phyloP scores from a whole-genome alignment of 169 alveolate genomes.

The Theileria annulata region DNA sequence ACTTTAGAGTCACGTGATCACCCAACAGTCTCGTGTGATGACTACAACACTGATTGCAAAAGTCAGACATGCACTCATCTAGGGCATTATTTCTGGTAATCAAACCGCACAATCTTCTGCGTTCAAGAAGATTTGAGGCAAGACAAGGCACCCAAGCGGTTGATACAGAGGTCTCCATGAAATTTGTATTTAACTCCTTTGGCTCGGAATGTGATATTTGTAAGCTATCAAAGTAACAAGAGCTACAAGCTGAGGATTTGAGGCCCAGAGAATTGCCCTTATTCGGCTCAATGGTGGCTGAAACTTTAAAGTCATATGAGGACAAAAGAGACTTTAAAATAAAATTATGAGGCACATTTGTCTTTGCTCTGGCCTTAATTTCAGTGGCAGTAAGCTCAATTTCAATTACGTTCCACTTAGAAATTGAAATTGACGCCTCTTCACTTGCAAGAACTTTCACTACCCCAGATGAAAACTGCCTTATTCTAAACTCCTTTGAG shows the following conservation, averaged over 20 bases:
- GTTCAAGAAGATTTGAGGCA: not conserved
- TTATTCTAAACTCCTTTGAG: conserved; percentile 57
- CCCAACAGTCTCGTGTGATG: conserved; percentile 74
- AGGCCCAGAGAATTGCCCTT: conserved; percentile 31
- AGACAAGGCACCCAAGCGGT: conserved; percentile 74
- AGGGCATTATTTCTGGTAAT: not conserved
- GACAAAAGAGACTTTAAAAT: conserved; percentile 32
- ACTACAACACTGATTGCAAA: conserved; percentile 73
- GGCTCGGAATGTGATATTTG: conserved; percentile 35
- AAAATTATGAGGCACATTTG: conserved; percentile 55
- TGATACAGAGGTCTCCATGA: conserved; percentile 38
- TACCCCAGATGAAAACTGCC: conserved; percentile 40
- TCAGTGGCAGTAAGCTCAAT: conserved; percentile 50
- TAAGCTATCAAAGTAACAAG: conserved; percentile 53
- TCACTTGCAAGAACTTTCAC: conserved; percentile 53
- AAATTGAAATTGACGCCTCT: conserved; percentile 41
- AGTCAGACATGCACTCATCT: conserved; percentile 63
- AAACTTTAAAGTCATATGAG: conserved; percentile 32
- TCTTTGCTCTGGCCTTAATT: conserved; percentile 64
- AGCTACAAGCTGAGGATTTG: conserved; percentile 55
- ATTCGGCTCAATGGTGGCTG: conserved; percentile 15
- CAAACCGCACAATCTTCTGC: not conserved
- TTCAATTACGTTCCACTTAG: conserved; percentile 65
- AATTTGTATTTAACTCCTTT: conserved; percentile 13
- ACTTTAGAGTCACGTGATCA: conserved; percentile 62